These are phyloP conservation scores for Apiospora hydei DNA, from an alignment of 2,329 filamentous ascomycete genomes.

Conservation along the genomic window DNA sequence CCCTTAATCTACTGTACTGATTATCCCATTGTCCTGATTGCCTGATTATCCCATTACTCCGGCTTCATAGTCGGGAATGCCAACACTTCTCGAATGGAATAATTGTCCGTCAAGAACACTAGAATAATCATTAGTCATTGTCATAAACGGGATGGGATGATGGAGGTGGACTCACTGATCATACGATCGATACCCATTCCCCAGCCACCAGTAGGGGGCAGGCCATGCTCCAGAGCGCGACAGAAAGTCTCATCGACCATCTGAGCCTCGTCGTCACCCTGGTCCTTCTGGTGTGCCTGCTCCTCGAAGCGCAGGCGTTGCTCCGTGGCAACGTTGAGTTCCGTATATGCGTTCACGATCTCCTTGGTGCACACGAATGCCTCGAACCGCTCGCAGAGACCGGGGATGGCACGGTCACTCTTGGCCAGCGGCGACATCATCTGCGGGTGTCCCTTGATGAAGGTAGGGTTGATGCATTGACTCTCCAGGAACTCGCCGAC, in stretches of 20 bases:
- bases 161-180: conserved; percentile 94
- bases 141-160: conserved; percentile 77
- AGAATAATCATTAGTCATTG: not conserved
- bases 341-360: conserved; percentile 95
- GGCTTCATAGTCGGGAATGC: conserved; percentile 96
- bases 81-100: conserved; percentile 94
- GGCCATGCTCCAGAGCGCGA: conserved; percentile 84
- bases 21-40: not conserved
- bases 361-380: conserved; percentile 98
- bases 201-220: conserved; percentile 95
- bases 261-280: conserved; percentile 97
- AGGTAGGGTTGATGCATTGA: conserved; percentile 80
- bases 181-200: conserved; percentile 86
- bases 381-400: conserved; percentile 96
- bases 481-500: conserved; percentile 93
- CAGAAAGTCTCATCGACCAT: conserved; percentile 96
- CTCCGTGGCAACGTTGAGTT: conserved; percentile 97
- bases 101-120: conserved; percentile 93
- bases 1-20: not conserved
- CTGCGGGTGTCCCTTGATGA: conserved; percentile 81
- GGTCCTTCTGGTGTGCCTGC: conserved; percentile 93
- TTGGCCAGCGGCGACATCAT: conserved; percentile 94
- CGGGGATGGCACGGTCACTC: conserved; percentile 81
- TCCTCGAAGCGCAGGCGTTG: conserved; percentile 92
- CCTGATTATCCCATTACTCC: conserved; percentile 8